Percentiles rank a stretch among this genome's conserved stretches.
phyloP scores from a whole-genome alignment of 176 grass and related monocot genomes.

The Zizania latifolia region DNA sequence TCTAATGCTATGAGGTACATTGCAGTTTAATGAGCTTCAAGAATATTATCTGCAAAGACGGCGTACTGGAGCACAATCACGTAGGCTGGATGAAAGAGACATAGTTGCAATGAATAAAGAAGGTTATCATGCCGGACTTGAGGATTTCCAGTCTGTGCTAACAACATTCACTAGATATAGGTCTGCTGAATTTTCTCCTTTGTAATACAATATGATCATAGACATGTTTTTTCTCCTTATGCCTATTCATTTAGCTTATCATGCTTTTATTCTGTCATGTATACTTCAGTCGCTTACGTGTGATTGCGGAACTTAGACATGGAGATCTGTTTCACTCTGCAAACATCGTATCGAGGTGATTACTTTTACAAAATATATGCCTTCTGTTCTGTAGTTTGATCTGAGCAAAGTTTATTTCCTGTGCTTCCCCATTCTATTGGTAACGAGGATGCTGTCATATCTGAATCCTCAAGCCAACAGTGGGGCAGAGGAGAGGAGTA shows the following conservation, averaged over 20 bases:
- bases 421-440: constrained; percentile 1
- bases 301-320: constrained; percentile 95
- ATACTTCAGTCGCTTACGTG: constrained; percentile 66
- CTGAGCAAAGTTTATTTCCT: neutral
- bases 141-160: constrained; percentile 97
- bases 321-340: constrained; percentile 96
- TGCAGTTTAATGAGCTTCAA: constrained; percentile 96
- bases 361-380: constrained; percentile 1
- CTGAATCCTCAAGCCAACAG: neutral
- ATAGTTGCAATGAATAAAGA: constrained; percentile 59
- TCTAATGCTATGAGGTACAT: constrained; percentile 27
- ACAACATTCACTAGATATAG: constrained; percentile 98
- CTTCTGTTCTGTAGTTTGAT: neutral
- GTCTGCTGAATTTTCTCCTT: constrained; percentile 32
- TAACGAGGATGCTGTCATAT: neutral
- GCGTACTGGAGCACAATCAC: constrained; percentile 49
- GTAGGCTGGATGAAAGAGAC: constrained; percentile 69
- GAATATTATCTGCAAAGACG: constrained; percentile 94
- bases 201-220: neutral
- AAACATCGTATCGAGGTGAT: constrained; percentile 98
- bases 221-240: neutral
- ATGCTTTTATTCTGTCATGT: constrained; percentile 17
- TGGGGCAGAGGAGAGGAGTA: neutral
- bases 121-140: constrained; percentile 81
- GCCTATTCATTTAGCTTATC: neutral